A percentile compares a stretch with the other conserved stretches of the same genome.
phyloP scores from a whole-genome alignment of 78 protist species.

The Dictyostelium intermedium region DNA sequence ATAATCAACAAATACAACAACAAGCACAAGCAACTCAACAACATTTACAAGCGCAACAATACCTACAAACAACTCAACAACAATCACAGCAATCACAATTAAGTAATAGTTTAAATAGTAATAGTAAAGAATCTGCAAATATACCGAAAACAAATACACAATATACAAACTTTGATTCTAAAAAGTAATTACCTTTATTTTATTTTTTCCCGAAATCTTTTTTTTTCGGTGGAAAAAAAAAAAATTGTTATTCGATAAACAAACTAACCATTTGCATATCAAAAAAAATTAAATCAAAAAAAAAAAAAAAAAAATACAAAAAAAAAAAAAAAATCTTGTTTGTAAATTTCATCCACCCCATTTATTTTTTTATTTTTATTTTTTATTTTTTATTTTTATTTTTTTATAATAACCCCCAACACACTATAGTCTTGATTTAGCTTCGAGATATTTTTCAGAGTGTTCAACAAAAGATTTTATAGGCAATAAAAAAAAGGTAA shows the following conservation, averaged over 20 bases:
- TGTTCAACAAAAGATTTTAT: slow-evolving; percentile 52
- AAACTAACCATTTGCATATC: background rate
- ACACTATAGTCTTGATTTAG: slow-evolving; percentile 32
- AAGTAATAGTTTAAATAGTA: background rate
- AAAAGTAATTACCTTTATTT: background rate
- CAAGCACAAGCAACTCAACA: slow-evolving; percentile 11
- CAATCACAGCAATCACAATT: background rate
- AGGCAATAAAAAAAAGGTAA: slow-evolving; percentile 60
- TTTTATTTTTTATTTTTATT: too few relatives aligned
- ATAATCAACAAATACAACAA: background rate
- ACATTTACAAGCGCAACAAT: background rate
- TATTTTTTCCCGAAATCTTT: background rate
- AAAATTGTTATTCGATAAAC: too few relatives aligned
- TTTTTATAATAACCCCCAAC: background rate
- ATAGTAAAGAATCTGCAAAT: background rate
- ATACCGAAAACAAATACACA: slow-evolving; percentile 60
- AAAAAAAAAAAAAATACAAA: background rate
- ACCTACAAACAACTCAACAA: background rate
- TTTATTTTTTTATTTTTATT: too few relatives aligned
- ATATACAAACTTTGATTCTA: slow-evolving; percentile 28
- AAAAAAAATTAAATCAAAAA: background rate
- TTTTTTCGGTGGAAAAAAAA: too few relatives aligned
- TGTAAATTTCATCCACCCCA: background rate
- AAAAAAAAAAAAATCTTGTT: background rate
- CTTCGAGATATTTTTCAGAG: slow-evolving; percentile 66